These are phyloP conservation scores for Neurospora hispaniola DNA, from an alignment of 495 filamentous ascomycete genomes.

Conservation along the genomic window DNA sequence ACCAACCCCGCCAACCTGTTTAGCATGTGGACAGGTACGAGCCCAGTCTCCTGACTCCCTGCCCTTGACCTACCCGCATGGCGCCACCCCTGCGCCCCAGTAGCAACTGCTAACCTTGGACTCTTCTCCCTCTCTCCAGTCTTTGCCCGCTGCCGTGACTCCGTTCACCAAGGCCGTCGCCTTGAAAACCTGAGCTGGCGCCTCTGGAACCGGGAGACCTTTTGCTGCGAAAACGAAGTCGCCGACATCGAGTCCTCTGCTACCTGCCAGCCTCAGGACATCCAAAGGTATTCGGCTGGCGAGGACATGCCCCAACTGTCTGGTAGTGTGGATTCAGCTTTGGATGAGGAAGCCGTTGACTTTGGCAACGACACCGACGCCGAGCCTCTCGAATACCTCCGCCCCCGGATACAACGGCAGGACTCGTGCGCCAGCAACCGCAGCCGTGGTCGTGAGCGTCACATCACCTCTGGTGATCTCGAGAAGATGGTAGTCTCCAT, in stretches of 20 bases:
- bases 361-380: constrained; percentile 32
- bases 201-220: constrained; percentile 91
- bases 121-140: constrained; percentile 44
- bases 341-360: constrained; percentile 67
- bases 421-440: constrained; percentile 46
- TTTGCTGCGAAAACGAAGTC: constrained; percentile 65
- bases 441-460: constrained; percentile 68
- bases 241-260: constrained; percentile 23
- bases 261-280: constrained; percentile 36
- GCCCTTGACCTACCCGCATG: constrained; percentile 8
- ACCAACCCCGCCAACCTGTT: constrained; percentile 86
- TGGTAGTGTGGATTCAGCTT: constrained; percentile 77
- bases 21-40: constrained; percentile 95
- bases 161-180: constrained; percentile 83
- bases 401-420: constrained; percentile 46
- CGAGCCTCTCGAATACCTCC: constrained; percentile 45
- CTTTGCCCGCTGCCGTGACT: constrained; percentile 90
- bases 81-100: constrained; percentile 5
- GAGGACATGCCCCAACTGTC: constrained; percentile 75
- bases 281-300: constrained; percentile 21
- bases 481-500: constrained; percentile 80
- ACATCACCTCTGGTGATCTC: constrained; percentile 77
- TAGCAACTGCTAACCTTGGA: constrained; percentile 4
- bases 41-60: background rate
- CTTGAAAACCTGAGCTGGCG: constrained; percentile 95